Evolutionary conservation across 768 basidiomycete genomes (phyloP).

Genomic region (Leccinum fibrillosum): DNA sequence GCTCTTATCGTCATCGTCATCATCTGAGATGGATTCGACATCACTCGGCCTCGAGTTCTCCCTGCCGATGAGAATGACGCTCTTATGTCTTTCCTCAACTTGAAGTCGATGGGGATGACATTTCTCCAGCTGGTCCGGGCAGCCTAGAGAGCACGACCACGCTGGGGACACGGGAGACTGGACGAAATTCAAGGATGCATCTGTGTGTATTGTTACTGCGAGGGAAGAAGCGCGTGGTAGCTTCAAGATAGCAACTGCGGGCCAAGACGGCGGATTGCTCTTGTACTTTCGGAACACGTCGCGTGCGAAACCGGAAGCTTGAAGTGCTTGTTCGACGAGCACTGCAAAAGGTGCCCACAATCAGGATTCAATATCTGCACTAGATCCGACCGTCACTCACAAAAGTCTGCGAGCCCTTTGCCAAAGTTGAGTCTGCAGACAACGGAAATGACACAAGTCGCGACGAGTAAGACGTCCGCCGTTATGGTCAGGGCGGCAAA

Average conservation of each 20-base stretch:
- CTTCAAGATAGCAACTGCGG: neutral
- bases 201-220: neutral
- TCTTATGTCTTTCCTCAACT: neutral
- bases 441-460: constrained; percentile 41
- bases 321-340: constrained; percentile 14
- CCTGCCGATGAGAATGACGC: neutral
- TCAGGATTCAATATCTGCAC: neutral
- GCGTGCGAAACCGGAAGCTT: constrained; percentile 14
- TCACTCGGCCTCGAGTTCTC: neutral
- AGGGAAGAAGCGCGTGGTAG: neutral
- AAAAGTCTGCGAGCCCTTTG: constrained; percentile 50
- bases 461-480: constrained; percentile 39
- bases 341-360: constrained; percentile 1
- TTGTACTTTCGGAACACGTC: constrained; percentile 12
- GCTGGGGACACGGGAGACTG: neutral
- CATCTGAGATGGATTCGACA: neutral
- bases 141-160: neutral
- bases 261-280: neutral
- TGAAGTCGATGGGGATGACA: neutral
- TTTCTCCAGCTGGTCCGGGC: constrained; percentile 1
- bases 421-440: constrained; percentile 54
- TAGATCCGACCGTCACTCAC: constrained; percentile 31
- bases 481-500: constrained; percentile 44
- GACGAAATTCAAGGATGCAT: neutral
- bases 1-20: neutral